Evolutionary conservation across 257 asterid species (phyloP).

Genomic region (Capsicum pubescens): DNA sequence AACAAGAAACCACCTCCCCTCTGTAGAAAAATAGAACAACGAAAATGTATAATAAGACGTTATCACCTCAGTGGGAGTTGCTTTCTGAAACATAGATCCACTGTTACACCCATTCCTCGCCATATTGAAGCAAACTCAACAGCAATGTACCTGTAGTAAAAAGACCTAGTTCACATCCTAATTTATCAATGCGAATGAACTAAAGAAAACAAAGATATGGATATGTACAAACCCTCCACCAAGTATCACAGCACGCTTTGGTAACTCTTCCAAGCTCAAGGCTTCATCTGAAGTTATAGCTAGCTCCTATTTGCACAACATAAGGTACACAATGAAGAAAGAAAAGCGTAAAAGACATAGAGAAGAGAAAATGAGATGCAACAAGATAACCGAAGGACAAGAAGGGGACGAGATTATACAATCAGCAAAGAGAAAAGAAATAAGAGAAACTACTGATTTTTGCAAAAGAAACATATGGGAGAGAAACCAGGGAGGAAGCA

Average conservation of each 20-base stretch:
- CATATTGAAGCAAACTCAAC: slow-evolving; percentile 99
- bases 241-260: slow-evolving; percentile 81
- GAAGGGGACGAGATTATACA: neutral
- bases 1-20: neutral
- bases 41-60: neutral
- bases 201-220: slow-evolving; percentile 28
- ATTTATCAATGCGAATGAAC: slow-evolving; percentile 28
- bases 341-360: neutral
- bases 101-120: slow-evolving; percentile 97
- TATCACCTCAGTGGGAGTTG: slow-evolving; percentile 94
- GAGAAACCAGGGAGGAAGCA: neutral
- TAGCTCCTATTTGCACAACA: slow-evolving; percentile 63
- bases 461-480: neutral
- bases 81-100: slow-evolving; percentile 83
- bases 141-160: slow-evolving; percentile 76
- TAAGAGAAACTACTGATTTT: neutral
- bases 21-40: slow-evolving; percentile 22
- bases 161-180: slow-evolving; percentile 29
- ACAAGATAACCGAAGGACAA: neutral
- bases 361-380: neutral
- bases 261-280: slow-evolving; percentile 95
- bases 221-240: slow-evolving; percentile 81
- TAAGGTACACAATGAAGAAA: slow-evolving; percentile 17
- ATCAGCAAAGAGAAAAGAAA: slow-evolving; percentile 7
- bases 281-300: slow-evolving; percentile 99